Base-by-base conservation (phyloP, 2,329 filamentous ascomycete species). In the Penicillium sp. region DNA sequence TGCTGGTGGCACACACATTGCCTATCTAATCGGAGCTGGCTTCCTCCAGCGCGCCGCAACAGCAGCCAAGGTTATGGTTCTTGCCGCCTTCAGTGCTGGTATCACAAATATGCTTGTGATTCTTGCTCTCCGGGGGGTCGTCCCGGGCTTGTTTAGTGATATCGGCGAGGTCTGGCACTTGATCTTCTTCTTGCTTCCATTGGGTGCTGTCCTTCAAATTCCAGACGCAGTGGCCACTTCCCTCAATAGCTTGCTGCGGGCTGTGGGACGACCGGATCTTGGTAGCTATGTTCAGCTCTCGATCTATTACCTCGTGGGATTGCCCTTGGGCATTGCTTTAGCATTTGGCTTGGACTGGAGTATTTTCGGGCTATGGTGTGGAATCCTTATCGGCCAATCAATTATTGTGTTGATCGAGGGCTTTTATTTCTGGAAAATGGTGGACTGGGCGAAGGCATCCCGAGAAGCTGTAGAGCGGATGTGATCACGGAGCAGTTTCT, bases 1-100 rank as follows among this genome's bases (percentile, higher is more conserved):
- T 56, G 91, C 91, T 4, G 85, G 88, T 0, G 91, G 88, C 3
- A 96, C 91, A 0, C 85, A 91, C 3, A 85, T 96, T 7, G 92
- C 91, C n/a, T 96, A 96, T 65, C 77, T 96, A 28, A 92, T 96
- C 57, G 92, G 92, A 14, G 90, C 91, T 0, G 88, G 86, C 2
- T 80, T 96, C 7, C 84, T 89, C 3, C 85, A 87, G 50, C 88
- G 91, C 0, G 91, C 91, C 12, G 89, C 86, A 68, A 87, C 84
- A 9, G 88, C 87, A 1, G 88, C 87, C n/a, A 85, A 82, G 71
- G 90, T 95, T 52, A 85, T 85, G 2, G 78, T 93, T 53, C 77
- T 79, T 2, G 82, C 82, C 3, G 85, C 87, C 2, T 76, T 83
- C 42, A 54, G 88, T 17, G 80, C 95, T n/a, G 90, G 90, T 25